A percentile compares a stretch with the other conserved stretches of the same genome.
These are phyloP conservation scores for Wickerhamomyces mucosus DNA, from an alignment of 805 yeast genomes.

Conservation along the genomic window DNA sequence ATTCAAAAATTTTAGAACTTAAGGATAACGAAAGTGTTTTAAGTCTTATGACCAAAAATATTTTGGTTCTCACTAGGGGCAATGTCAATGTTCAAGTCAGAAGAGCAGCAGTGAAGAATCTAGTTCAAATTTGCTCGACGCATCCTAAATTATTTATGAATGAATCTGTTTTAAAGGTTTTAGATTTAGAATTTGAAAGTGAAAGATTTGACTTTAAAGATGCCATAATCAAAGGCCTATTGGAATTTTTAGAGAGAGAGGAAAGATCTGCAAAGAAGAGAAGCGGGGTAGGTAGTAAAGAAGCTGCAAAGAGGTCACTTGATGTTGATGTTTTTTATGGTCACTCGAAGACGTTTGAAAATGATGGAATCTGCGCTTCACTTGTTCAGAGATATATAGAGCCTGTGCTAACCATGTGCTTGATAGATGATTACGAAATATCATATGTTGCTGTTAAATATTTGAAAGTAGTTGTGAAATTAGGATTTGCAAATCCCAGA, in stretches of 20 bases:
- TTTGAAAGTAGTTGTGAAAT: slow-evolving; percentile 43
- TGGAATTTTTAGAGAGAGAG: slow-evolving; percentile 48
- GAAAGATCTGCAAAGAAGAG: slow-evolving; percentile 35
- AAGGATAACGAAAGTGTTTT: slow-evolving; percentile 44
- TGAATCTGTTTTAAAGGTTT: slow-evolving; percentile 38
- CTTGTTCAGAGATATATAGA: slow-evolving; percentile 54
- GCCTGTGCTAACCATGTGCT: slow-evolving; percentile 38
- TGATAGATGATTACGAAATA: slow-evolving; percentile 33
- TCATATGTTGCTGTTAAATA: slow-evolving; percentile 46
- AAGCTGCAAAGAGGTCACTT: slow-evolving; percentile 18
- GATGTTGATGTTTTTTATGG: slow-evolving; percentile 51
- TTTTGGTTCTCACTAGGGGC: slow-evolving; percentile 43
- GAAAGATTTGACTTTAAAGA: slow-evolving; percentile 34
- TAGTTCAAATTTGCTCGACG: slow-evolving; percentile 48
- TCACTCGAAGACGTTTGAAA: slow-evolving; percentile 34
- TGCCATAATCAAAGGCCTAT: slow-evolving; percentile 46
- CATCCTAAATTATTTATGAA: slow-evolving; percentile 62
- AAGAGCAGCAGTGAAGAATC: slow-evolving; percentile 44
- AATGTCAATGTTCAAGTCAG: slow-evolving; percentile 27
- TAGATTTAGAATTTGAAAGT: slow-evolving; percentile 39
- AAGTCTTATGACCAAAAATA: slow-evolving; percentile 47
- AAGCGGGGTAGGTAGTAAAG: slow-evolving; percentile 29
- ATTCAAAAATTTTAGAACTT: slow-evolving; percentile 29
- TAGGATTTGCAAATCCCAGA: slow-evolving; percentile 73
- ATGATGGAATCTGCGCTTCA: slow-evolving; percentile 69